A percentile compares a stretch with the other conserved stretches of the same genome.
These are phyloP conservation scores for Ophiostoma piceae DNA, from an alignment of 2,329 filamentous ascomycete genomes.

Conservation along the genomic window DNA sequence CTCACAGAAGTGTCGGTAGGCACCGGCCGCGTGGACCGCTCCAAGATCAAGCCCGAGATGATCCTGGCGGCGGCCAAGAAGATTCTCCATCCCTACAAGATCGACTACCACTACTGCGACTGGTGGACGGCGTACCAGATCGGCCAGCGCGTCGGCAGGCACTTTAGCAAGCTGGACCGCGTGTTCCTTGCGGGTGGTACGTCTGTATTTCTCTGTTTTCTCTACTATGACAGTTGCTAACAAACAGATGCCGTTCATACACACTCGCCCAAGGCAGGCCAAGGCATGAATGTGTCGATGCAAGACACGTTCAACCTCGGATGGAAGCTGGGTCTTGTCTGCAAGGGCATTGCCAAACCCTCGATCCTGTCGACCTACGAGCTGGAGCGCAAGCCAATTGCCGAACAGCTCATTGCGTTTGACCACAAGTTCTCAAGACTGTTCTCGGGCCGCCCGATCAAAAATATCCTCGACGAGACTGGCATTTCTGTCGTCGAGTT, in stretches of 20 bases:
- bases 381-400: constrained; percentile 48
- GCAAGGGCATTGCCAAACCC: constrained; percentile 33
- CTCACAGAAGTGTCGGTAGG: constrained; percentile 39
- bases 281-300: constrained; percentile 59
- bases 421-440: constrained; percentile 46
- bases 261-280: constrained; percentile 48
- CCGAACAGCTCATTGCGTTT: constrained; percentile 54
- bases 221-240: neutral
- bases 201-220: neutral
- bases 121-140: constrained; percentile 52
- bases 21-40: constrained; percentile 48
- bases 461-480: constrained; percentile 51
- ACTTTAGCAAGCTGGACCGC: constrained; percentile 45
- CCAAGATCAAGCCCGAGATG: constrained; percentile 57
- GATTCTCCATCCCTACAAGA: constrained; percentile 61
- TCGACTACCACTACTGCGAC: constrained; percentile 55
- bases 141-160: constrained; percentile 48
- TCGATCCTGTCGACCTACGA: constrained; percentile 41
- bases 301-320: constrained; percentile 49
- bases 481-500: constrained; percentile 55
- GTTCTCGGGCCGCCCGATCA: constrained; percentile 48
- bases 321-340: constrained; percentile 41
- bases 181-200: constrained; percentile 52
- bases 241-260: constrained; percentile 43
- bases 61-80: constrained; percentile 59